Conservation (phyloP, 2,329 filamentous ascomycete genomes). For the Exutisphaerella laricina region DNA sequence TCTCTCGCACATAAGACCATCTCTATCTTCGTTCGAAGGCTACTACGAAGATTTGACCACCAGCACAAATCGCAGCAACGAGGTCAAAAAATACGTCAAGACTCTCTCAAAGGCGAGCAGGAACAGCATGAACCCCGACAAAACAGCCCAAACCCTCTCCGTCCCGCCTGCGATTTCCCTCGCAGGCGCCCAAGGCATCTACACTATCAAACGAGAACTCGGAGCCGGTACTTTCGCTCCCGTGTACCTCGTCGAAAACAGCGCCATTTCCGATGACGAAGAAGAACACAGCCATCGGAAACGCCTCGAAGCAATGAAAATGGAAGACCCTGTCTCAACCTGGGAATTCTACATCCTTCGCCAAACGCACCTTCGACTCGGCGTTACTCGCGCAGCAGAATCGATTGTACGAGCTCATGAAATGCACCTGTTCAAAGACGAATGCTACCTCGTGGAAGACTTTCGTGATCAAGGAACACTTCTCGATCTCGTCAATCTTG, state of each 20-base stretch:
- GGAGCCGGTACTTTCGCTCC: slow-evolving; percentile 93
- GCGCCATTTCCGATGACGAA: slow-evolving; percentile 16
- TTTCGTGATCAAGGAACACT: slow-evolving; percentile 86
- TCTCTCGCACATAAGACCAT: slow-evolving; percentile 65
- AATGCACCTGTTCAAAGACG: slow-evolving; percentile 84
- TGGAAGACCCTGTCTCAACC: slow-evolving; percentile 79
- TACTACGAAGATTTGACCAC: slow-evolving; percentile 68
- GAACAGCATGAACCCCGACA: slow-evolving; percentile 49
- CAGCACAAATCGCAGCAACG: slow-evolving; percentile 60
- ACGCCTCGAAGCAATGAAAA: slow-evolving; percentile 79
- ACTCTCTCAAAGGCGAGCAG: slow-evolving; percentile 54
- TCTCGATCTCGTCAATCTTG: slow-evolving; percentile 88
- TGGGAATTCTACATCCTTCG: slow-evolving; percentile 99
- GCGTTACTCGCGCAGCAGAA: slow-evolving; percentile 60
- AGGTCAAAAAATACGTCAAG: slow-evolving; percentile 79
- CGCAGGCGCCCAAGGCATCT: slow-evolving; percentile 58
- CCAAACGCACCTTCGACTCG: slow-evolving; percentile 69
- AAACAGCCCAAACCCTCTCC: slow-evolving; percentile 55
- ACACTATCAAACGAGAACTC: slow-evolving; percentile 76
- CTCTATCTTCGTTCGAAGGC: slow-evolving; percentile 67
- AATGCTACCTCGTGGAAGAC: slow-evolving; percentile 83
- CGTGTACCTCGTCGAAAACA: slow-evolving; percentile 81
- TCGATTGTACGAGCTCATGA: slow-evolving; percentile 82
- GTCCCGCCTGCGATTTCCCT: slow-evolving; percentile 64
- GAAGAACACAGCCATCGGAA: slow-evolving; percentile 54